These are phyloP conservation scores for Elsinoe ampelina DNA, from an alignment of 2,329 filamentous ascomycete species.

Conservation along the genomic window DNA sequence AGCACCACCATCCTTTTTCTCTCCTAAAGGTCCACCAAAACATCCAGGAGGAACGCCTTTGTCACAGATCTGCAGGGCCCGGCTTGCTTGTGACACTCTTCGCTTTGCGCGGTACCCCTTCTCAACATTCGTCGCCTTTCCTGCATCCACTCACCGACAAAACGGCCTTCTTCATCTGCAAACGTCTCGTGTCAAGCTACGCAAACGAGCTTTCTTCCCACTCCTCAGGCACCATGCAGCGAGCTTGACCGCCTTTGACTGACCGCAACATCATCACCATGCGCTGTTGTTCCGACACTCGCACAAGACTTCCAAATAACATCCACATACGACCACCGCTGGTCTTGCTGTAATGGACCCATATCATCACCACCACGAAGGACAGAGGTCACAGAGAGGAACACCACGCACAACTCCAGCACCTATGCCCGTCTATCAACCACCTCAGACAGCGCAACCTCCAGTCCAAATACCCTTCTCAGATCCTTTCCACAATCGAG, in stretches of 20 bases:
- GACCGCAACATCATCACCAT: background rate
- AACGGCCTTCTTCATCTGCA: background rate
- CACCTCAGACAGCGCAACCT: slow-evolving; percentile 28
- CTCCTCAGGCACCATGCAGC: background rate
- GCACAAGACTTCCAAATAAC: background rate
- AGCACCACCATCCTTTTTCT: slow-evolving; percentile 5
- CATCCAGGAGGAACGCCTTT: background rate
- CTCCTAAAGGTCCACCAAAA: background rate
- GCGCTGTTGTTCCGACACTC: background rate
- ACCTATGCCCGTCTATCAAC: slow-evolving; percentile 11
- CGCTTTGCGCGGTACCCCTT: background rate
- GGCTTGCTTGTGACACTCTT: background rate
- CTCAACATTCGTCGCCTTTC: background rate
- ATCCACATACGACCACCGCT: background rate
- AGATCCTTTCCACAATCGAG: slow-evolving; percentile 39
- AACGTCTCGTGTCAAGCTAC: background rate
- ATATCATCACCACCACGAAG: slow-evolving; percentile 6
- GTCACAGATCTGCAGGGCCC: background rate
- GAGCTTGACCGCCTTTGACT: slow-evolving; percentile 2
- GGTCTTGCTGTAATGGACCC: background rate
- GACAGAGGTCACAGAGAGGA: slow-evolving; percentile 2
- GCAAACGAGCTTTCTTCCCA: background rate
- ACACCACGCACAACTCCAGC: slow-evolving; percentile 10
- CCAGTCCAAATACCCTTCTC: slow-evolving; percentile 37
- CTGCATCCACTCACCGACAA: background rate